phyloP scores from a whole-genome alignment of 1,139 yeast genomes.

The Geotrichum carabidarum region DNA sequence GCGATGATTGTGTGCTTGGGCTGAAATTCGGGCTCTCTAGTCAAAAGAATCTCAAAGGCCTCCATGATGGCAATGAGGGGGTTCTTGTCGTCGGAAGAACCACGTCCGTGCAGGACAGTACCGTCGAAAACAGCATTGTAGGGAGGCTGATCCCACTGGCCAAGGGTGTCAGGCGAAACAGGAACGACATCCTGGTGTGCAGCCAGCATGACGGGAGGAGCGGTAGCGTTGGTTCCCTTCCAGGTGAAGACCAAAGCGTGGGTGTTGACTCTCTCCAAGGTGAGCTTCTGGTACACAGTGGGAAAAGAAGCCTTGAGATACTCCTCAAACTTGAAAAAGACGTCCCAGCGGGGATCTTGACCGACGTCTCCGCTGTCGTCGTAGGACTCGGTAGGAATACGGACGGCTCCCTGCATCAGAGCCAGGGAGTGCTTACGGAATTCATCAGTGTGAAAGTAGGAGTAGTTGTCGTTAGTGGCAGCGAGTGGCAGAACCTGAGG shows the following conservation, averaged over 20 bases:
- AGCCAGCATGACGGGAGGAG: constrained; percentile 63
- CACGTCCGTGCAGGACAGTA: constrained; percentile 55
- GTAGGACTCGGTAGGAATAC: constrained; percentile 56
- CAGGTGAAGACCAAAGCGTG: constrained; percentile 64
- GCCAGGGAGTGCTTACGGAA: constrained; percentile 11
- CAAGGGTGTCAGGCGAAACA: constrained; percentile 53
- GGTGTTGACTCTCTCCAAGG: constrained; percentile 55
- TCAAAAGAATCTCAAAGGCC: constrained; percentile 49
- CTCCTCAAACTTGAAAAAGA: constrained; percentile 50
- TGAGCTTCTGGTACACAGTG: constrained; percentile 45
- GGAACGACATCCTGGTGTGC: constrained; percentile 88
- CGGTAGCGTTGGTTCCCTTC: constrained; percentile 50
- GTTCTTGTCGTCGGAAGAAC: constrained; percentile 60
- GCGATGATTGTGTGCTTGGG: constrained; percentile 55
- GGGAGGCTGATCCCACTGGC: constrained; percentile 66
- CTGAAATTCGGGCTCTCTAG: constrained; percentile 40
- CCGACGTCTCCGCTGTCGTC: constrained; percentile 48
- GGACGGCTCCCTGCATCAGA: constrained; percentile 45
- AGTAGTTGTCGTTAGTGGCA: constrained; percentile 1
- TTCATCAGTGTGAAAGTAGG: constrained; percentile 12
- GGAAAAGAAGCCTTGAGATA: constrained; percentile 60
- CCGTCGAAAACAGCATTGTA: constrained; percentile 67
- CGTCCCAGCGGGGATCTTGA: constrained; percentile 38
- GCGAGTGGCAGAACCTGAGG: not conserved
- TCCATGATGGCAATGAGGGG: constrained; percentile 54